Conservation (phyloP, 805 yeast genomes). For the Metschnikowia noctiluminum region DNA sequence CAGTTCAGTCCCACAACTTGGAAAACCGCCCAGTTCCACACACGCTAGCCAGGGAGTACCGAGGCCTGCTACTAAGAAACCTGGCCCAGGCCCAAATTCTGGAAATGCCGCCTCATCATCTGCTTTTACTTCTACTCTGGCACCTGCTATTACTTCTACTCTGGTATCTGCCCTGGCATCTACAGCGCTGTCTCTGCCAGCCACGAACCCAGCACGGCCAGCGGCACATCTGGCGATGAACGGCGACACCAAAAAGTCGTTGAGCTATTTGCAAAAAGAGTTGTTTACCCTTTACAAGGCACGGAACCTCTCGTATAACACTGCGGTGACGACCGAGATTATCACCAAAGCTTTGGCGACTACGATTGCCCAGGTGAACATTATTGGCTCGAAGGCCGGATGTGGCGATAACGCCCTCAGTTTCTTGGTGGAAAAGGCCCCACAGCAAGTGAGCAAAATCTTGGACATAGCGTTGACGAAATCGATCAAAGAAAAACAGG, state of each 20-base stretch:
- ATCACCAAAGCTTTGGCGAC: slow-evolving; percentile 89
- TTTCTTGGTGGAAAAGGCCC: slow-evolving; percentile 75
- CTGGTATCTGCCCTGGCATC: no score
- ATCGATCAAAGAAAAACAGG: slow-evolving; percentile 53
- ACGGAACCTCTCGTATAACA: slow-evolving; percentile 64
- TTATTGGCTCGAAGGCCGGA: slow-evolving; percentile 82
- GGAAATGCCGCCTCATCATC: no score
- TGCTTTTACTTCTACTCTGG: no score
- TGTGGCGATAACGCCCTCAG: slow-evolving; percentile 75
- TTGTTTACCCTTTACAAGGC: slow-evolving; percentile 76
- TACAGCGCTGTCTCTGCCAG: no score
- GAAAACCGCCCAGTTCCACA: slow-evolving; percentile 7
- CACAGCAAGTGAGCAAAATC: slow-evolving; percentile 74
- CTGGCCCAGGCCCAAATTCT: not conserved
- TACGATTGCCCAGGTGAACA: slow-evolving; percentile 86
- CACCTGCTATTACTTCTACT: no score
- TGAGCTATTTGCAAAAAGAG: slow-evolving; percentile 83
- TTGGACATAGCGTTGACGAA: slow-evolving; percentile 79
- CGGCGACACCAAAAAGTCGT: slow-evolving; percentile 66
- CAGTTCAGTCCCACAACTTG: slow-evolving; percentile 8
- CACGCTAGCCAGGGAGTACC: no score
- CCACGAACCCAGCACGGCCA: no score
- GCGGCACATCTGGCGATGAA: slow-evolving; percentile 33
- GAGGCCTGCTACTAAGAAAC: no score
- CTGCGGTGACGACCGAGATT: slow-evolving; percentile 78